Conservation (phyloP, 768 basidiomycete genomes). For the Trametes sanguinea region DNA sequence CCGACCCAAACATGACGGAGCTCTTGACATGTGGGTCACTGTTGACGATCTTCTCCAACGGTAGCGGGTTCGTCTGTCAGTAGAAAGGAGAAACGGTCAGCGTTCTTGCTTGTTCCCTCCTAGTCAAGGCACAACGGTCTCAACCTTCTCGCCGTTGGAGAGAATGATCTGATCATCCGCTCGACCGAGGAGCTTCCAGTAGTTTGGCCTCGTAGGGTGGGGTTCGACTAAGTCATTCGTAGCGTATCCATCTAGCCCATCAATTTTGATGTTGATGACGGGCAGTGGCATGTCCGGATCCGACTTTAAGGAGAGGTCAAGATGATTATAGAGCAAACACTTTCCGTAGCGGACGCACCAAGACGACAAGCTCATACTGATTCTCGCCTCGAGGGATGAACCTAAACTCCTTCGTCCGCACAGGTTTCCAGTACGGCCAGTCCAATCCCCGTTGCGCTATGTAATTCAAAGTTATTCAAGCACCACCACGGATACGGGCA, state of each 20-base stretch:
- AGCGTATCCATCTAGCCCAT: constrained; percentile 26
- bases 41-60: constrained; percentile 36
- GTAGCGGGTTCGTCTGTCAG: constrained; percentile 24
- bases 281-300: constrained; percentile 5
- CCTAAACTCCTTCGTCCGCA: background rate
- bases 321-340: too few relatives aligned
- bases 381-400: constrained; percentile 6
- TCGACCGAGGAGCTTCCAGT: constrained; percentile 38
- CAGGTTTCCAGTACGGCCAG: constrained; percentile 7
- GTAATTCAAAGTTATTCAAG: too few relatives aligned
- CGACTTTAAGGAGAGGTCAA: too few relatives aligned
- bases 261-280: constrained; percentile 12
- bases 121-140: background rate
- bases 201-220: constrained; percentile 21
- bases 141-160: constrained; percentile 45
- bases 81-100: too few relatives aligned
- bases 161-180: constrained; percentile 48
- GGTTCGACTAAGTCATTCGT: constrained; percentile 24
- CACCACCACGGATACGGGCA: background rate
- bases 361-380: constrained; percentile 7
- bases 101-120: too few relatives aligned
- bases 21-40: constrained; percentile 36
- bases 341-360: background rate
- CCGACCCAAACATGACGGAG: constrained; percentile 44
- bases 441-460: too few relatives aligned